Evolutionary conservation across 2,329 filamentous ascomycete genomes (phyloP).

Genomic region (Alternaria dauci): DNA sequence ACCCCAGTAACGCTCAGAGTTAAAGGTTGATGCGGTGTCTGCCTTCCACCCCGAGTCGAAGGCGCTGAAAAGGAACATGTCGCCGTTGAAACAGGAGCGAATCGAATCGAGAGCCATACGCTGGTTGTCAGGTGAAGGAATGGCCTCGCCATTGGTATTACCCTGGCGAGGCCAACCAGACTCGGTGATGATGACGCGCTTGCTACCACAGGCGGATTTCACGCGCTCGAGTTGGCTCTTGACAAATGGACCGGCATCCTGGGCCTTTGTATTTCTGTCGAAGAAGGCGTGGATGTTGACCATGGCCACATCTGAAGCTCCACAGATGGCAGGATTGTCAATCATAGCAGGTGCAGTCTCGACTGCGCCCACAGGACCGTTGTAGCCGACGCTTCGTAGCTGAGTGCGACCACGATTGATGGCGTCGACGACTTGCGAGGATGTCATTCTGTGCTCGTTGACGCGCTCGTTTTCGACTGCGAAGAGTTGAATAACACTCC

Average conservation of each 20-base stretch:
- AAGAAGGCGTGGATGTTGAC: slow-evolving; percentile 89
- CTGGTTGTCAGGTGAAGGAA: slow-evolving; percentile 75
- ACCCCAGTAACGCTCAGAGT: slow-evolving; percentile 81
- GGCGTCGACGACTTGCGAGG: slow-evolving; percentile 64
- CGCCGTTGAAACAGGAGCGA: slow-evolving; percentile 64
- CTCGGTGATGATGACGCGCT: slow-evolving; percentile 78
- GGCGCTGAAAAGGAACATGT: slow-evolving; percentile 77
- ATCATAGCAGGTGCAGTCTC: slow-evolving; percentile 79
- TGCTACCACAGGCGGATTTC: slow-evolving; percentile 58
- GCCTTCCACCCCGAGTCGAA: slow-evolving; percentile 84
- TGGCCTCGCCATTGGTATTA: slow-evolving; percentile 69
- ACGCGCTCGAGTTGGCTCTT: slow-evolving; percentile 62
- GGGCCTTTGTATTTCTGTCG: slow-evolving; percentile 68
- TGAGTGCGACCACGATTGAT: slow-evolving; percentile 65
- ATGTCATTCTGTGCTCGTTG: slow-evolving; percentile 59
- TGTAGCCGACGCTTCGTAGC: slow-evolving; percentile 71
- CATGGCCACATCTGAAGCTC: slow-evolving; percentile 78
- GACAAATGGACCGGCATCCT: slow-evolving; percentile 73
- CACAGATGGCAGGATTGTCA: slow-evolving; percentile 73
- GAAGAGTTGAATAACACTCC: slow-evolving; percentile 74
- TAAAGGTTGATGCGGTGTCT: slow-evolving; percentile 68
- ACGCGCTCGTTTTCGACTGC: slow-evolving; percentile 84
- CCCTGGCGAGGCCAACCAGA: slow-evolving; percentile 84
- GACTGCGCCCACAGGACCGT: slow-evolving; percentile 78
- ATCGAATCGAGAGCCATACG: slow-evolving; percentile 70